Evolutionary conservation across 2,329 filamentous ascomycete genomes (phyloP), one percentile per base, ranked within the genome.

Genomic region (Coleophoma cylindrospora): DNA sequence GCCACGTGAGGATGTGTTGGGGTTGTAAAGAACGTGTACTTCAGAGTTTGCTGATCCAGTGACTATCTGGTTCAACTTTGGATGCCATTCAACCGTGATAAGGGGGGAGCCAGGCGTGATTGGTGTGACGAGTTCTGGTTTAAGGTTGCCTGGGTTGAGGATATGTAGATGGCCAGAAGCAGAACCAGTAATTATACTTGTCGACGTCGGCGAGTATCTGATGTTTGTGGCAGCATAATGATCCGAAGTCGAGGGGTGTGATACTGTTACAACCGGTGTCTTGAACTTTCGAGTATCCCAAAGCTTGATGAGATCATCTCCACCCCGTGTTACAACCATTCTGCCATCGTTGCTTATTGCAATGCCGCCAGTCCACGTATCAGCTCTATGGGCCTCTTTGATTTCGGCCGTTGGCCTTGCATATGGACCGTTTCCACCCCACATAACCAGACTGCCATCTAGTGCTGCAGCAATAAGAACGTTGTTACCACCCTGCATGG

Each of bases 281-380:
- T 94, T 97, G 75, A 99, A 95, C 64, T 96, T 97, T 51, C 94
- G 83, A 3, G 86, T 95, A 66, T 99, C 94, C 94, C 94, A 99
- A 2, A 96, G 77, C 71, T 97, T 97, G 68, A 99, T 92, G 2
- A 87, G 79, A 64, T 95, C 83, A 68, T 99, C 94, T 46, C 91
- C 92, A 49, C 94, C 94, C 58, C 91, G 79, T 1, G 91, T 96
- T 8, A 96, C 86, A 3, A 97, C 83, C 72, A 96, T 86, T 51
- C 92, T 81, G 10, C 94, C 94, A 66, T 97, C 94, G 0, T 84
- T 75, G 58, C 92, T 97, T 60, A 99, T 87, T 62, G 95, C 91
- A 40, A 99, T 71, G 4, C 92, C 91, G 48, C 91, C 86, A 1
- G 92, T 96, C 91, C 94, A 97, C 1, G 91, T 92, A 63, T 88